Evolutionary conservation across 805 yeast species (phyloP).

Genomic region (Aciculoconidium aculeatum): DNA sequence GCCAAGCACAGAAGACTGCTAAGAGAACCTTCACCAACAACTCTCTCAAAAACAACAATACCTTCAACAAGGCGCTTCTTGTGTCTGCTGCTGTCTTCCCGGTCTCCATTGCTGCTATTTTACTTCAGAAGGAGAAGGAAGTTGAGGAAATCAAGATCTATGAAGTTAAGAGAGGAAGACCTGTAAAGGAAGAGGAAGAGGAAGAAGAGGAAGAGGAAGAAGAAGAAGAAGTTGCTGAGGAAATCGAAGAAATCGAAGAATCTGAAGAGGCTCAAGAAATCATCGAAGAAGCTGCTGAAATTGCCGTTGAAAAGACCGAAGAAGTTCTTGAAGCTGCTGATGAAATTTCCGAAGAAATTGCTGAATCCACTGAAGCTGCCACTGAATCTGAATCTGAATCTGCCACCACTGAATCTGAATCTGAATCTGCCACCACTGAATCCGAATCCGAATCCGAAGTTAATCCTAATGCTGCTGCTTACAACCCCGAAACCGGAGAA

Average conservation of each 20-base stretch:
- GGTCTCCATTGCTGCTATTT: slow-evolving; percentile 7
- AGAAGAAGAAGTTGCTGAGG: slow-evolving; percentile 5
- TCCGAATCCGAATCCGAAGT: slow-evolving; percentile 14
- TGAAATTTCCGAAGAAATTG: neutral
- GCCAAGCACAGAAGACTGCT: slow-evolving; percentile 9
- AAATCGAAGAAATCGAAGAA: slow-evolving; percentile 5
- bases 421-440: slow-evolving; percentile 7
- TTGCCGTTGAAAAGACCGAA: neutral
- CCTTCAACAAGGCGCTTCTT: slow-evolving; percentile 7
- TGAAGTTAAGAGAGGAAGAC: slow-evolving; percentile 4
- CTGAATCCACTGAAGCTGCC: neutral
- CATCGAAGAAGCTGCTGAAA: neutral
- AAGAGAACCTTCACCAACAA: slow-evolving; percentile 9
- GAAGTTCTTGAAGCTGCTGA: slow-evolving; percentile 1
- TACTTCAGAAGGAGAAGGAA: slow-evolving; percentile 7
- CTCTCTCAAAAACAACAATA: slow-evolving; percentile 4
- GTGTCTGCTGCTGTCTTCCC: slow-evolving; percentile 12
- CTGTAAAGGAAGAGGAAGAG: slow-evolving; percentile 3
- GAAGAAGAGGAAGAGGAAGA: slow-evolving; percentile 8
- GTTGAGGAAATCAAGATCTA: slow-evolving; percentile 4
- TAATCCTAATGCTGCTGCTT: slow-evolving; percentile 58
- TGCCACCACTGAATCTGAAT: slow-evolving; percentile 1
- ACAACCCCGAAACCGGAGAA: slow-evolving; percentile 95
- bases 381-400: slow-evolving; percentile 2
- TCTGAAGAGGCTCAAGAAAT: neutral